These are phyloP conservation scores for Canariomyces notabilis DNA, from an alignment of 2,329 filamentous ascomycete genomes.

Conservation along the genomic window DNA sequence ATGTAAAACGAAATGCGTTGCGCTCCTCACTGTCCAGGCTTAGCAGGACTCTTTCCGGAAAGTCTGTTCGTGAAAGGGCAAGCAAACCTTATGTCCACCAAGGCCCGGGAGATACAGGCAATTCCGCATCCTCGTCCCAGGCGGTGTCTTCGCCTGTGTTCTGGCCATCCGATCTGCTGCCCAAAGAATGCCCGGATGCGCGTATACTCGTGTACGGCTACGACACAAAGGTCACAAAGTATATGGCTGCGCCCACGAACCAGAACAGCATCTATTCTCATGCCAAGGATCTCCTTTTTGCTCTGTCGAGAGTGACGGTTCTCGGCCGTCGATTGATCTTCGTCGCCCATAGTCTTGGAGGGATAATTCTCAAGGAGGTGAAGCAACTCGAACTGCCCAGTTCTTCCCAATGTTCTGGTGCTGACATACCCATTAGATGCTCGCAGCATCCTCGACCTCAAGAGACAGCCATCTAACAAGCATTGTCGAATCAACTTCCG, in stretches of 20 bases:
- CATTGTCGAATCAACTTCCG: conserved; percentile 9
- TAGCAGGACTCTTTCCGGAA: no score
- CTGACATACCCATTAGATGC: no score
- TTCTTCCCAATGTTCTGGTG: no score
- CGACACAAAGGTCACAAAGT: conserved; percentile 8
- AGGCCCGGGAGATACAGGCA: no score
- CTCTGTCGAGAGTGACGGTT: neutral
- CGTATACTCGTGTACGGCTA: conserved; percentile 13
- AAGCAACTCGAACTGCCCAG: no score
- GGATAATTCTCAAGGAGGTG: conserved; percentile 20
- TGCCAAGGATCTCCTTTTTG: conserved; percentile 12
- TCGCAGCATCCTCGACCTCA: no score
- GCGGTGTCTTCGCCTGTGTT: neutral
- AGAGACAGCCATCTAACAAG: no score
- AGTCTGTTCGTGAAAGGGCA: no score
- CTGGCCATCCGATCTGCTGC: conserved; percentile 12
- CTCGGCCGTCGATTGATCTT: conserved; percentile 9
- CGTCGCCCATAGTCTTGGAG: conserved; percentile 18
- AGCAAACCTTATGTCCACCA: no score
- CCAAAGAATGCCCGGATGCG: conserved; percentile 4
- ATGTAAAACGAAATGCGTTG: no score
- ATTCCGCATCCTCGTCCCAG: no score
- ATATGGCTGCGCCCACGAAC: conserved; percentile 1
- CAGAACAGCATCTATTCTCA: conserved; percentile 13
- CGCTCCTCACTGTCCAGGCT: no score